These are phyloP conservation scores for Elsinoe perseae DNA, from an alignment of 2,329 filamentous ascomycete species.

Conservation along the genomic window DNA sequence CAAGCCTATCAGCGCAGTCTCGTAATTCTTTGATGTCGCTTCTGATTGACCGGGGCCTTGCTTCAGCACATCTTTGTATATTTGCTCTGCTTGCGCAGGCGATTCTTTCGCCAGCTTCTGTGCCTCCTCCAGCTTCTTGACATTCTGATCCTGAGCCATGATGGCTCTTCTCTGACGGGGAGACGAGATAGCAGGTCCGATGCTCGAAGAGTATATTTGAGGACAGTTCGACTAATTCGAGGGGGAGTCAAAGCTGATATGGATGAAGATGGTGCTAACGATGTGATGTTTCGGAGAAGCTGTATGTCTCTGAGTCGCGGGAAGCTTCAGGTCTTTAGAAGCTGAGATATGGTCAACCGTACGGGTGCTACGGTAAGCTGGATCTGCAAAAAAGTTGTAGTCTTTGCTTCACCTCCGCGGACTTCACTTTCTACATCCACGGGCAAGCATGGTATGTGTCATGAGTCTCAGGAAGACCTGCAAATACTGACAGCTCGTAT, in stretches of 20 bases:
- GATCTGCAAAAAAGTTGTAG: background rate
- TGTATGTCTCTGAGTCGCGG: slow-evolving; percentile 1
- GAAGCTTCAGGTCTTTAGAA: slow-evolving; percentile 5
- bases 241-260: background rate
- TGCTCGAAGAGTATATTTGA: background rate
- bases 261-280: background rate
- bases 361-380: background rate
- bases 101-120: slow-evolving; percentile 74
- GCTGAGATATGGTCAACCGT: slow-evolving; percentile 1
- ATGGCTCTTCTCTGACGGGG: slow-evolving; percentile 19
- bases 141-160: slow-evolving; percentile 47
- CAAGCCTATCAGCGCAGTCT: slow-evolving; percentile 76
- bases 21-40: slow-evolving; percentile 81
- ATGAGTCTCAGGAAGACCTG: background rate
- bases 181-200: background rate
- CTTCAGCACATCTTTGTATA: slow-evolving; percentile 84
- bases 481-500: slow-evolving; percentile 1
- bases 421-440: background rate
- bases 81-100: slow-evolving; percentile 72
- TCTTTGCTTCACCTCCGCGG: slow-evolving; percentile 1
- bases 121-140: slow-evolving; percentile 74
- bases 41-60: slow-evolving; percentile 79
- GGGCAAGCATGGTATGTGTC: slow-evolving; percentile 2
- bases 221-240: background rate
- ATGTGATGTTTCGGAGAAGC: background rate